These are phyloP conservation scores for Aureobasidium sp. DNA, from an alignment of 2,329 filamentous ascomycete species.

Conservation along the genomic window DNA sequence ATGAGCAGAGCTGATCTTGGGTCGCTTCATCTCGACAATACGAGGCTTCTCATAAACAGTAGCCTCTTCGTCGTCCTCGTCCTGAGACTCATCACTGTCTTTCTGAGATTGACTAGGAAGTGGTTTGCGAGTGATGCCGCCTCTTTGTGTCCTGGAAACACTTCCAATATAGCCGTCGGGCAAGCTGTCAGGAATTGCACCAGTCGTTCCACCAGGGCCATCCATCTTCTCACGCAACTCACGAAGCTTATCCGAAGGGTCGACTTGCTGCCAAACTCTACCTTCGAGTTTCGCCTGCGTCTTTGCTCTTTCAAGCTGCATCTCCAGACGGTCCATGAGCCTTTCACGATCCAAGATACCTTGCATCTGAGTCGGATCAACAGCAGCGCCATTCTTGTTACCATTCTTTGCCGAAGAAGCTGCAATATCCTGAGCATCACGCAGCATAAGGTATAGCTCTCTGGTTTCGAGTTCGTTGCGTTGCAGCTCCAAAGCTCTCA, in stretches of 20 bases:
- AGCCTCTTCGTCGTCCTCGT: constrained; percentile 51
- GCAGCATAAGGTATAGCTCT: constrained; percentile 95
- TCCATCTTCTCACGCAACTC: constrained; percentile 96
- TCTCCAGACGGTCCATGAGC: constrained; percentile 88
- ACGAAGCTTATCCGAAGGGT: constrained; percentile 83
- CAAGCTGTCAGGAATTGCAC: neutral
- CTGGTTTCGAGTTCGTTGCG: constrained; percentile 92
- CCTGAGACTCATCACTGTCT: constrained; percentile 40
- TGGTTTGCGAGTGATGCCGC: constrained; percentile 30
- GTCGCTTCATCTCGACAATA: constrained; percentile 69
- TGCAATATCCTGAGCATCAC: constrained; percentile 92
- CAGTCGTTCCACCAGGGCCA: constrained; percentile 27
- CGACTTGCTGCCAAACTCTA: constrained; percentile 74
- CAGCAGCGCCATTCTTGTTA: constrained; percentile 46
- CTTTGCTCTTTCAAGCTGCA: constrained; percentile 92
- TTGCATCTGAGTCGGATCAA: constrained; percentile 69
- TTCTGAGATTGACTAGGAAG: constrained; percentile 30
- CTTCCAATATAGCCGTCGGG: constrained; percentile 16
- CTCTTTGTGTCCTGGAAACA: constrained; percentile 31
- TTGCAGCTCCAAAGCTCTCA: constrained; percentile 84
- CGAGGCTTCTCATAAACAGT: constrained; percentile 70
- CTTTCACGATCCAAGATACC: constrained; percentile 88
- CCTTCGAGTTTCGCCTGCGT: constrained; percentile 96
- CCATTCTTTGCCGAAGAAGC: constrained; percentile 69
- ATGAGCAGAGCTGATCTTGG: constrained; percentile 47